These are phyloP conservation scores for Galeopsis tetrahit DNA, from an alignment of 257 asterid species.

Conservation along the genomic window DNA sequence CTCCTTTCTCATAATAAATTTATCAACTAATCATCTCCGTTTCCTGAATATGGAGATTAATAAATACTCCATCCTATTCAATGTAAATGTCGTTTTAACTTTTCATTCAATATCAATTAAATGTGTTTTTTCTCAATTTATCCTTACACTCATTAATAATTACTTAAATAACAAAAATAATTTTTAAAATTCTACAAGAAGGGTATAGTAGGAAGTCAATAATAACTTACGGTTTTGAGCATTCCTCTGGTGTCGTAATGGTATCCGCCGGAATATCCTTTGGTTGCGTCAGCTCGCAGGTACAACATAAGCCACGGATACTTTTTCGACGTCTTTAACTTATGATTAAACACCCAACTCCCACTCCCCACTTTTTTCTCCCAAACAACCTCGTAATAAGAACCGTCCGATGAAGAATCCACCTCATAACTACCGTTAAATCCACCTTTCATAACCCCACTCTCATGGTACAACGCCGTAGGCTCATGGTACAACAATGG, in stretches of 20 bases:
- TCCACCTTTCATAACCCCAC: slow-evolving; percentile 51
- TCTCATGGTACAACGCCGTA: slow-evolving; percentile 36
- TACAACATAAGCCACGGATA: slow-evolving; percentile 87
- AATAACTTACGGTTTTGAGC: slow-evolving; percentile 40
- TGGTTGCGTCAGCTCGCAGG: slow-evolving; percentile 75
- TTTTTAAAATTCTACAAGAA: too few species aligned
- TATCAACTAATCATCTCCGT: too few species aligned
- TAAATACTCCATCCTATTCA: too few species aligned
- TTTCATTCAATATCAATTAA: too few species aligned
- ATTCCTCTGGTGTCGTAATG: slow-evolving; percentile 74
- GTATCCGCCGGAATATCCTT: slow-evolving; percentile 76
- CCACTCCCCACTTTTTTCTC: slow-evolving; percentile 63
- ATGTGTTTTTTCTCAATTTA: too few species aligned
- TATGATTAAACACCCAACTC: slow-evolving; percentile 66
- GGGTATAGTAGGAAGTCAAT: too few species aligned
- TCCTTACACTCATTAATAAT: too few species aligned
- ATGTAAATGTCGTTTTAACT: too few species aligned
- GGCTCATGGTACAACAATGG: slow-evolving; percentile 50
- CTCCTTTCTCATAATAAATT: too few species aligned
- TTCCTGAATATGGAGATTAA: too few species aligned
- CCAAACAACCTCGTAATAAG: slow-evolving; percentile 67
- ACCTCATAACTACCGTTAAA: slow-evolving; percentile 63
- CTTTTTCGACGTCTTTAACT: slow-evolving; percentile 55
- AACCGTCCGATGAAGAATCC: slow-evolving; percentile 13
- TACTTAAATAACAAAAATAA: too few species aligned